A percentile compares a stretch with the other conserved stretches of the same genome.
These are phyloP conservation scores for Athelia sp. DNA, from an alignment of 1,284 basidiomycete species.

Conservation along the genomic window DNA sequence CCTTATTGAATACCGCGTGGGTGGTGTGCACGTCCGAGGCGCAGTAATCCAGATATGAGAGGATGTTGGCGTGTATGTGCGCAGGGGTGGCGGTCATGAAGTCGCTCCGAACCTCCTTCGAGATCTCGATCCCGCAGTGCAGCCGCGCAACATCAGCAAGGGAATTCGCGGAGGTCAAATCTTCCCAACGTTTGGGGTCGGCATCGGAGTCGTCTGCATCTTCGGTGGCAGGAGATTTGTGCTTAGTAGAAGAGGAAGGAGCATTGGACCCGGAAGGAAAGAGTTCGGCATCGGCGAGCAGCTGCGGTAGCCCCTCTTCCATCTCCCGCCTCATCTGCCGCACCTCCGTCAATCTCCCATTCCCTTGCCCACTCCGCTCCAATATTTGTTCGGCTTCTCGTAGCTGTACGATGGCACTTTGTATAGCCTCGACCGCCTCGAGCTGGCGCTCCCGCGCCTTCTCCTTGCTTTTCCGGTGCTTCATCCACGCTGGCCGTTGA, in stretches of 20 bases:
- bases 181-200: conserved; percentile 79
- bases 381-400: conserved; percentile 41
- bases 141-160: conserved; percentile 89
- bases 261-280: too few species aligned
- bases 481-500: conserved; percentile 91
- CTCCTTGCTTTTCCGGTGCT: conserved; percentile 67
- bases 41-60: conserved; percentile 86
- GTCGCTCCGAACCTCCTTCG: conserved; percentile 79
- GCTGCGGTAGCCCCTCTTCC: conserved; percentile 24
- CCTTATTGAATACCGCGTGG: conserved; percentile 75
- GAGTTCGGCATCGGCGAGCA: conserved; percentile 29
- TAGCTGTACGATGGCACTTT: conserved; percentile 37
- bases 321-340: conserved; percentile 37
- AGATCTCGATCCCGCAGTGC: conserved; percentile 79
- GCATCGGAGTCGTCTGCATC: conserved; percentile 36
- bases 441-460: conserved; percentile 44
- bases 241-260: too few species aligned
- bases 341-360: conserved; percentile 28
- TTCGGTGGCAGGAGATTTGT: too few species aligned
- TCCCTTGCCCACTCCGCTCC: conserved; percentile 15
- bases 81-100: conserved; percentile 65
- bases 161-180: conserved; percentile 89
- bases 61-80: conserved; percentile 65
- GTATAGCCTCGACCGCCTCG: conserved; percentile 55
- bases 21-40: conserved; percentile 84